A percentile compares a stretch with the other conserved stretches of the same genome.
Conservation (phyloP, 257 asterid genomes). For the Fraxinus quadrangulata region DNA sequence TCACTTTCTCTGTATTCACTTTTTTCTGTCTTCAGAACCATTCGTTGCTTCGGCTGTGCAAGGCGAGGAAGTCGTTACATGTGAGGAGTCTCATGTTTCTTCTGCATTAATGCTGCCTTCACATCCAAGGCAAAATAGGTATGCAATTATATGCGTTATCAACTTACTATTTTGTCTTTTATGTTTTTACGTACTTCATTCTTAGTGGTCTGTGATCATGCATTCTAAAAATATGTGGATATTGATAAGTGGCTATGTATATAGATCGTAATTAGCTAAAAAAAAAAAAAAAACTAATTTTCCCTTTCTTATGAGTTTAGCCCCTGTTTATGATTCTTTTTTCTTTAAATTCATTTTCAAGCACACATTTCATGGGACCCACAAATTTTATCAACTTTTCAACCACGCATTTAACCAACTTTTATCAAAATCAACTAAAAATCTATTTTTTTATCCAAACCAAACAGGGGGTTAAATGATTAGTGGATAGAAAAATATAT, state of each 20-base stretch:
- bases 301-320: too few relatives aligned
- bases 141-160: neutral
- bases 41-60: slow-evolving; percentile 64
- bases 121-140: slow-evolving; percentile 69
- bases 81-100: slow-evolving; percentile 50
- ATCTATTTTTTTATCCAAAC: too few relatives aligned
- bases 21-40: slow-evolving; percentile 45
- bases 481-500: neutral
- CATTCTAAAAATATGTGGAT: neutral
- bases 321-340: too few relatives aligned
- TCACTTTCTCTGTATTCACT: slow-evolving; percentile 9
- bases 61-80: slow-evolving; percentile 56
- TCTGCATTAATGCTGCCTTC: slow-evolving; percentile 44
- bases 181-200: neutral
- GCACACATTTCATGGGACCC: too few relatives aligned
- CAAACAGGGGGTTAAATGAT: too few relatives aligned
- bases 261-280: neutral
- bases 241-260: neutral
- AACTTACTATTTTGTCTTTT: neutral
- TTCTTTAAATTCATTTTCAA: too few relatives aligned
- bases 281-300: neutral
- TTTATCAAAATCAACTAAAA: too few relatives aligned
- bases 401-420: too few relatives aligned
- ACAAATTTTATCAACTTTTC: too few relatives aligned
- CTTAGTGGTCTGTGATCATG: neutral